These are phyloP conservation scores for Viola pubescens DNA, from an alignment of 441 rosid genomes.

Conservation along the genomic window DNA sequence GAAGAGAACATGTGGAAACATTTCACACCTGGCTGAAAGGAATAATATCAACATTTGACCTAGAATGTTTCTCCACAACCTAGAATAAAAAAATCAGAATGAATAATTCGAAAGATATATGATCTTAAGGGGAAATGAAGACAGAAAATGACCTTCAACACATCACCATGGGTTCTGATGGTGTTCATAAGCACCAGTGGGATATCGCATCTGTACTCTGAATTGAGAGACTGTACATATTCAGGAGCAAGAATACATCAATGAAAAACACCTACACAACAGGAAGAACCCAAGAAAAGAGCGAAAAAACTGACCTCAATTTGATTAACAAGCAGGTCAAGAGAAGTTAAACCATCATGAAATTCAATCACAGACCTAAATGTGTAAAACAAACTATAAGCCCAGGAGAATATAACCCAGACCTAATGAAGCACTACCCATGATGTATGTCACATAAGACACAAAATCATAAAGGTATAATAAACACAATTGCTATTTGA, in stretches of 20 bases:
- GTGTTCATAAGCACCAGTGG: constrained; percentile 51
- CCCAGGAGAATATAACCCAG: too few relatives aligned
- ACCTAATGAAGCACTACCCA: too few relatives aligned
- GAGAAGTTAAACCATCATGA: constrained; percentile 37
- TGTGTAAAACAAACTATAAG: too few relatives aligned
- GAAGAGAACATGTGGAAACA: constrained; percentile 4
- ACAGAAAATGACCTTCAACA: constrained; percentile 35
- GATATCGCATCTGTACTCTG: constrained; percentile 42
- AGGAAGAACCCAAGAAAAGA: not conserved
- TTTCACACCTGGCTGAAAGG: constrained; percentile 37
- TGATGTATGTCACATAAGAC: too few relatives aligned
- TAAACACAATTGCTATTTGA: too few relatives aligned
- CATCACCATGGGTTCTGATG: constrained; percentile 30
- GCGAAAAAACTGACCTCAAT: constrained; percentile 35
- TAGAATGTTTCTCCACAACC: constrained; percentile 47
- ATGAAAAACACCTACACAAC: constrained; percentile 4
- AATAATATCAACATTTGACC: constrained; percentile 38
- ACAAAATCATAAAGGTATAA: too few relatives aligned
- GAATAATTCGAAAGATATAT: constrained; percentile 4
- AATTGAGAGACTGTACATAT: constrained; percentile 46
- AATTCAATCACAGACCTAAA: constrained; percentile 52
- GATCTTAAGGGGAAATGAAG: constrained; percentile 9
- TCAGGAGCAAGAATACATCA: constrained; percentile 4
- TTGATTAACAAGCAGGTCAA: constrained; percentile 42
- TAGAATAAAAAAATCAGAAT: constrained; percentile 20